A percentile compares a stretch with the other conserved stretches of the same genome.
phyloP scores from a whole-genome alignment of 1,284 basidiomycete genomes.

The Leccinum fallax region DNA sequence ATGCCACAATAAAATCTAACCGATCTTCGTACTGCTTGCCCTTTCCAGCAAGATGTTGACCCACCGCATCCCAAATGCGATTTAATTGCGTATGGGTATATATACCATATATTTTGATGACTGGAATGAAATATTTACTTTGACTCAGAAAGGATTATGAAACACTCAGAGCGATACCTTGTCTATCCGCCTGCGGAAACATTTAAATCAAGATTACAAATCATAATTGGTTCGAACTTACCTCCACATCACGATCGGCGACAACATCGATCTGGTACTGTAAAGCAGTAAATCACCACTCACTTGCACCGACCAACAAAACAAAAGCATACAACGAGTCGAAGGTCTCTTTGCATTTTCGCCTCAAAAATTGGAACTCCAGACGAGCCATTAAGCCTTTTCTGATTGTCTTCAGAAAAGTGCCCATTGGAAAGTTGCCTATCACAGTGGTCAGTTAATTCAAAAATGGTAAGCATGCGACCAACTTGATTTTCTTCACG shows the following conservation, averaged over 20 bases:
- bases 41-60: slow-evolving; percentile 50
- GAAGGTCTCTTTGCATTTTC: slow-evolving; percentile 62
- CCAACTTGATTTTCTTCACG: slow-evolving; percentile 62
- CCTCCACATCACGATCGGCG: slow-evolving; percentile 51
- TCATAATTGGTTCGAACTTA: slow-evolving; percentile 31
- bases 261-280: slow-evolving; percentile 69
- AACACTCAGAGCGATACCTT: slow-evolving; percentile 42
- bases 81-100: slow-evolving; percentile 63
- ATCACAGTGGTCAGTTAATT: slow-evolving; percentile 2
- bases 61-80: slow-evolving; percentile 60
- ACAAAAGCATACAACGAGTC: slow-evolving; percentile 54
- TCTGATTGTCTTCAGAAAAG: slow-evolving; percentile 71
- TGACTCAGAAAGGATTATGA: neutral
- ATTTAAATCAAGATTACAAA: neutral
- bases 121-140: slow-evolving; percentile 34
- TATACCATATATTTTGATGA: slow-evolving; percentile 62
- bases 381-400: slow-evolving; percentile 50
- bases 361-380: slow-evolving; percentile 67
- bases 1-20: slow-evolving; percentile 29
- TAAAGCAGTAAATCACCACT: neutral
- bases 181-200: slow-evolving; percentile 48
- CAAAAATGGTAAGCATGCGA: neutral
- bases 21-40: slow-evolving; percentile 57
- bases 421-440: slow-evolving; percentile 68
- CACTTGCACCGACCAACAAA: neutral